Percentiles rank a stretch among this genome's conserved stretches.
Conservation (phyloP, 106 monocot genomes). For the Triglochin maritima region DNA sequence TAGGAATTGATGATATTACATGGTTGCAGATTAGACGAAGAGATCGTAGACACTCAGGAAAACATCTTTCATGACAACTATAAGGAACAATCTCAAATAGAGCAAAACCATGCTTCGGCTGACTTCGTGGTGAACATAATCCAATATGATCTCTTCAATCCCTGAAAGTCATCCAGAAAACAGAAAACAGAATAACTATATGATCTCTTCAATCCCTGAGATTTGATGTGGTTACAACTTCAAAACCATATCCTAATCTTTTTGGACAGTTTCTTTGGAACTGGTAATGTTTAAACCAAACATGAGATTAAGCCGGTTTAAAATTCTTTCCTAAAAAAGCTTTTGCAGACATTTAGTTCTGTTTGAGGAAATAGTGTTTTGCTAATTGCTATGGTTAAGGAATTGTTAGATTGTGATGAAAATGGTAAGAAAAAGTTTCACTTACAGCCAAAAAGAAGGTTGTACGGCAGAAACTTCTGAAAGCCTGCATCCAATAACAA, state of each 20-base stretch:
- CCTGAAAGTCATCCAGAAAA: background rate
- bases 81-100: constrained; percentile 12
- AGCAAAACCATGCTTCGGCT: constrained; percentile 10
- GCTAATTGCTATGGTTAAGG: too few species aligned
- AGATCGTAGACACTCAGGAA: constrained; percentile 10
- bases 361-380: too few species aligned
- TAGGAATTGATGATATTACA: too few species aligned
- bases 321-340: too few species aligned
- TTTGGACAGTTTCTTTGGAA: too few species aligned
- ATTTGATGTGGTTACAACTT: too few species aligned
- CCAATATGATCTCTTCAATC: constrained; percentile 17
- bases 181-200: background rate
- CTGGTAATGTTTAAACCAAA: too few species aligned
- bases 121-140: constrained; percentile 18
- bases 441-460: constrained; percentile 13
- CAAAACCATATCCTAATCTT: too few species aligned
- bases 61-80: constrained; percentile 10
- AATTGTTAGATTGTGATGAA: background rate
- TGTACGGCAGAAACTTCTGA: constrained; percentile 5
- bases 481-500: constrained; percentile 5
- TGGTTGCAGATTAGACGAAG: background rate
- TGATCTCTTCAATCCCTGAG: constrained; percentile 16
- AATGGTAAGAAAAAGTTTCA: background rate
- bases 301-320: too few species aligned
- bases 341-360: too few species aligned